Evolutionary conservation across 352 stramenopile species (phyloP), one percentile per base, ranked within the genome.

Genomic region (Globisporangium echinulatum): DNA sequence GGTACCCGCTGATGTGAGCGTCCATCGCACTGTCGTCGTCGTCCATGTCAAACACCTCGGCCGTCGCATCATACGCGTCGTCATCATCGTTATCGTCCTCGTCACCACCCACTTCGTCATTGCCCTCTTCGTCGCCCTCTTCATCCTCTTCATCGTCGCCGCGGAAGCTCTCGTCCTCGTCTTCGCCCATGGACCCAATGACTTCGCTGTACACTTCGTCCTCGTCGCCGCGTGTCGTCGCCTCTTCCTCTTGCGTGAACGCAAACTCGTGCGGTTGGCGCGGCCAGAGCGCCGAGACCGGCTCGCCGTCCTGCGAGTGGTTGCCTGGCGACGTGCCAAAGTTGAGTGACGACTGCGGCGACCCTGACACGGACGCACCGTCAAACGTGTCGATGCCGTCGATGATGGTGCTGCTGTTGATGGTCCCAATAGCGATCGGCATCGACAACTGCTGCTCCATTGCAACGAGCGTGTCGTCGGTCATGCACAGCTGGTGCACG

Each of bases 131-230:
- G 6, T 56, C 48, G 38, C 40, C 54, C 9, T 58, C 44, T 5
- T 66, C 62, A 1, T 67, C 63, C 0, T 77, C 70, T 1, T 69
- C 71, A 19, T 82, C 75, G 17, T 89, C 68, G 36, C 67, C 74
- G 7, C 68, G 64, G 19, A 85, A 77, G 17, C 68, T 75, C 38
- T 91, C 82, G 46, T 81, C 80, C 39, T 88, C 76, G 49, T 81
- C 80, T 42, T 88, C 76, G 15, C 80, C 72, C 49, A 84, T 72
- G 10, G 82, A 89, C 40, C 66, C 77, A 25, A 87, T 66, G 64
- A 90, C 74, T 56, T 94, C 84, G 44, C 78, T 89, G 69, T 94
- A 94, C 6, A 94, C 77, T 57, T 92, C 84, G 40, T 92, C 84
- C 64, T 91, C 78, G 7, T 63, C 74, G 8, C 63, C 74, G 25